Base-by-base conservation (phyloP, 208 protist genomes). In the Acanthamoeba healyi region DNA sequence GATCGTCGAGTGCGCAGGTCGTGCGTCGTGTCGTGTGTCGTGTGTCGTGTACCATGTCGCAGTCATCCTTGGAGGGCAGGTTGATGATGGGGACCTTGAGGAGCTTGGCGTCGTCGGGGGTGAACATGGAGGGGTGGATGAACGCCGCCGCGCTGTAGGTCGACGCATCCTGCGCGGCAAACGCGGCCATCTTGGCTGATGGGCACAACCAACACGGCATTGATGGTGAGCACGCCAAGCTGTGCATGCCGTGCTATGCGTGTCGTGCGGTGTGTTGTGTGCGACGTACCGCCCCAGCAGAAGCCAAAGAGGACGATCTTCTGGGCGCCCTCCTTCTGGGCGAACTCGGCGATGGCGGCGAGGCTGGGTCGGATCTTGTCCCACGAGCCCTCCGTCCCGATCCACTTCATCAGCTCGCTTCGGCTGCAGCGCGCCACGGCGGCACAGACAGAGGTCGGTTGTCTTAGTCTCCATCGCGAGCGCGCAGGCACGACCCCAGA, bases 31-130 rank as follows among this genome's bases (percentile, higher is more conserved):
- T n/a, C n/a, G n/a, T n/a, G n/a, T n/a, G n/a, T n/a, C n/a, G n/a
- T n/a, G n/a, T n/a, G n/a, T n/a, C n/a, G n/a, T n/a, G 70, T 81
- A 81, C 70, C 70, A 81, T 81, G 40, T 81, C 70, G 70, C 36
- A 26, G 5, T 81, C 70, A 29, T 81, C 70, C 70, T 81, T 81
- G 70, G 17, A 49, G 10, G 70, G 70, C 17, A 81, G 38, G 70
- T 49, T 40, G 36, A 81, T 81, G 70, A 81, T 46, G 38, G 70
- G 70, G 12, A 46, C 70, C 70, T 81, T 12, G 24, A 81, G 17
- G 24, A 40, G 38, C 70, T 81, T 81, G 36, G 70, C 70, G 22
- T 81, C 70, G 3, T 81, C 70, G 70, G 70, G 34, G 1, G 70
- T 81, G 70, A 81, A 81, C 4, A 81, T n/a, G 70, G 12, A 26